Evolutionary conservation across 352 stramenopile genomes (phyloP).

Genomic region (Phytopythium delawarense): DNA sequence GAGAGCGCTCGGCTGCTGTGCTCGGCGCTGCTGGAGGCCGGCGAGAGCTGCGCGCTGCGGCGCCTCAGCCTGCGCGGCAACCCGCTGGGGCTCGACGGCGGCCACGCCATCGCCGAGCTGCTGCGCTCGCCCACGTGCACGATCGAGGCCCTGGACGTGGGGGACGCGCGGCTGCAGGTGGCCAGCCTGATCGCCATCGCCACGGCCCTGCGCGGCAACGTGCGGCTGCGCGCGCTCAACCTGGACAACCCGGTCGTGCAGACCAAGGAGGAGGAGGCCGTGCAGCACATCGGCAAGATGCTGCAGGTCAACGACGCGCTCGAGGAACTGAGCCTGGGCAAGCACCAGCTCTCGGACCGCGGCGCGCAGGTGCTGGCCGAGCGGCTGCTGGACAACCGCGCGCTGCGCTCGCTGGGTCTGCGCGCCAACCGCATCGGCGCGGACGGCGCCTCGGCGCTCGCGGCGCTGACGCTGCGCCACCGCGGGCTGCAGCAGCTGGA

Average conservation of each 20-base stretch:
- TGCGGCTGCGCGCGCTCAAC: slow-evolving; percentile 31
- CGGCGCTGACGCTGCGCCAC: slow-evolving; percentile 49
- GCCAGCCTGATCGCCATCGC: slow-evolving; percentile 70
- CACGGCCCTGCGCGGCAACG: slow-evolving; percentile 41
- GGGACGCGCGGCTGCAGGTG: slow-evolving; percentile 48
- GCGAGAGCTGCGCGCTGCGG: slow-evolving; percentile 25
- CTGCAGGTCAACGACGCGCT: slow-evolving; percentile 67
- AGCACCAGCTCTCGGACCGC: slow-evolving; percentile 69
- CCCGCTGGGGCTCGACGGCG: slow-evolving; percentile 40
- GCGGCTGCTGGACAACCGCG: slow-evolving; percentile 58
- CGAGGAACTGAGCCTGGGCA: slow-evolving; percentile 49
- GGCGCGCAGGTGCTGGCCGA: slow-evolving; percentile 69
- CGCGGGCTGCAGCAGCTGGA: slow-evolving; percentile 48
- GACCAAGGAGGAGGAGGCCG: slow-evolving; percentile 60
- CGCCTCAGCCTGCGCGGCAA: slow-evolving; percentile 50
- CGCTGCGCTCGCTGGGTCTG: slow-evolving; percentile 49
- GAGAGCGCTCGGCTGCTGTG: slow-evolving; percentile 62
- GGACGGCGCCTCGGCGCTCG: slow-evolving; percentile 48
- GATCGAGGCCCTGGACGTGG: slow-evolving; percentile 48
- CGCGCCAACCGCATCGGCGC: slow-evolving; percentile 65
- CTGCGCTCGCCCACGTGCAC: slow-evolving; percentile 25
- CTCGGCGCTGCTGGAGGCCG: slow-evolving; percentile 31
- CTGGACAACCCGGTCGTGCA: slow-evolving; percentile 59
- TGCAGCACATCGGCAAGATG: slow-evolving; percentile 75
- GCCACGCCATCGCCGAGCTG: slow-evolving; percentile 46